phyloP scores from a whole-genome alignment of 805 yeast genomes.

The Kodamaea nitidulidarum region DNA sequence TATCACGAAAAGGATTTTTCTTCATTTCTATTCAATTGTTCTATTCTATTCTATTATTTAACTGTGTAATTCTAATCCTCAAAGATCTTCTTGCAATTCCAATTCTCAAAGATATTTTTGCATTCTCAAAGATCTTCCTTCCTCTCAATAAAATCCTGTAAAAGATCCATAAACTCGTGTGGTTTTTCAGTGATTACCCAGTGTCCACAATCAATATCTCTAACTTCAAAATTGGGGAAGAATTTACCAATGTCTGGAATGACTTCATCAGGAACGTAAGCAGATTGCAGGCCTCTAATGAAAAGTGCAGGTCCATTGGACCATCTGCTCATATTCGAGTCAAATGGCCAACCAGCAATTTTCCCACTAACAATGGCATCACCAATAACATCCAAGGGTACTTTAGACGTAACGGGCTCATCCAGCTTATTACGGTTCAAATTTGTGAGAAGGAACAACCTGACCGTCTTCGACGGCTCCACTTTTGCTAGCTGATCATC shows the following conservation, averaged over 20 bases:
- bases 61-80: too few species aligned
- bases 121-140: constrained; percentile 32
- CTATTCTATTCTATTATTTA: too few species aligned
- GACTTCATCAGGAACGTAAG: constrained; percentile 79
- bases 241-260: constrained; percentile 67
- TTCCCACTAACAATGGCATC: constrained; percentile 60
- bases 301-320: constrained; percentile 66
- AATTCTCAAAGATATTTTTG: too few species aligned
- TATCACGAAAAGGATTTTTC: too few species aligned
- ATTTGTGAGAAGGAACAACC: constrained; percentile 78
- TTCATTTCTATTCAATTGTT: background rate
- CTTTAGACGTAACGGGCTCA: constrained; percentile 45
- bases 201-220: constrained; percentile 82
- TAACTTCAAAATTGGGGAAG: constrained; percentile 73
- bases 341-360: constrained; percentile 76
- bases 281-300: constrained; percentile 71
- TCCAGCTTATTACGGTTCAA: constrained; percentile 42
- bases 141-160: constrained; percentile 59
- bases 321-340: constrained; percentile 50
- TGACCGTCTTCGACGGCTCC: constrained; percentile 55
- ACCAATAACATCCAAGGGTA: constrained; percentile 71
- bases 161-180: constrained; percentile 58
- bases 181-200: constrained; percentile 93
- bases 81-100: too few species aligned
- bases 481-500: constrained; percentile 57